These are phyloP conservation scores for Amauroascus niger DNA, from an alignment of 2,329 filamentous ascomycete genomes.

Conservation along the genomic window DNA sequence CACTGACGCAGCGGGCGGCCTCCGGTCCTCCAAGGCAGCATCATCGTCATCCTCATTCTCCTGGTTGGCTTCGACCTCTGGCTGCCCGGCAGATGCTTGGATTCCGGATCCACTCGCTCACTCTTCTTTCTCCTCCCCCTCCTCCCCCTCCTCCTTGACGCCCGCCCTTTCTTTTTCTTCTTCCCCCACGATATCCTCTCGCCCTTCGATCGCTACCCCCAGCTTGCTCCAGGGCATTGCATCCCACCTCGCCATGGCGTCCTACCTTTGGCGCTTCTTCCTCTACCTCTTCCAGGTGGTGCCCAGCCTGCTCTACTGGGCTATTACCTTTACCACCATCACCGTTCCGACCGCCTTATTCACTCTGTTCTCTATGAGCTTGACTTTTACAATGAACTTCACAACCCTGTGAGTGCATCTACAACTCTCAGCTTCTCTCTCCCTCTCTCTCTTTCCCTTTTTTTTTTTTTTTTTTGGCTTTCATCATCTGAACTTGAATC, in stretches of 20 bases:
- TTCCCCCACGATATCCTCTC: slow-evolving; percentile 8
- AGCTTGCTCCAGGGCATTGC: slow-evolving; percentile 3
- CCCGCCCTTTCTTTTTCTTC: slow-evolving; percentile 7
- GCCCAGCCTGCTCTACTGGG: slow-evolving; percentile 60
- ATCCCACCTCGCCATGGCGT: slow-evolving; percentile 15
- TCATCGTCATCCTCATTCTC: not conserved
- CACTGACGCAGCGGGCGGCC: not conserved
- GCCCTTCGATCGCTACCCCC: not conserved
- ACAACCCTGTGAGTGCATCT: slow-evolving; percentile 65
- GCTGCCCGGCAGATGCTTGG: not conserved
- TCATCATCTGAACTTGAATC: not conserved
- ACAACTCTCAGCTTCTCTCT: not conserved
- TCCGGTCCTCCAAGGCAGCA: not conserved
- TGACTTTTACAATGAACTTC: slow-evolving; percentile 98
- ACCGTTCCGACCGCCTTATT: slow-evolving; percentile 84
- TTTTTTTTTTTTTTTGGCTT: no score
- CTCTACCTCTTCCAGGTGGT: slow-evolving; percentile 45
- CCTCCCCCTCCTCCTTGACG: not conserved
- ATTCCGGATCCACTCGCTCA: not conserved
- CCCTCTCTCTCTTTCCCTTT: no score
- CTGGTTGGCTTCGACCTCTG: not conserved
- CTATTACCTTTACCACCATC: slow-evolving; percentile 75
- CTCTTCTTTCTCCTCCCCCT: not conserved
- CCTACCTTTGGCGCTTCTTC: slow-evolving; percentile 23
- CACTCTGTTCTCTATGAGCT: slow-evolving; percentile 76